Conservation (phyloP, 1,139 yeast genomes). For the Entelexis sorbosivorans region DNA sequence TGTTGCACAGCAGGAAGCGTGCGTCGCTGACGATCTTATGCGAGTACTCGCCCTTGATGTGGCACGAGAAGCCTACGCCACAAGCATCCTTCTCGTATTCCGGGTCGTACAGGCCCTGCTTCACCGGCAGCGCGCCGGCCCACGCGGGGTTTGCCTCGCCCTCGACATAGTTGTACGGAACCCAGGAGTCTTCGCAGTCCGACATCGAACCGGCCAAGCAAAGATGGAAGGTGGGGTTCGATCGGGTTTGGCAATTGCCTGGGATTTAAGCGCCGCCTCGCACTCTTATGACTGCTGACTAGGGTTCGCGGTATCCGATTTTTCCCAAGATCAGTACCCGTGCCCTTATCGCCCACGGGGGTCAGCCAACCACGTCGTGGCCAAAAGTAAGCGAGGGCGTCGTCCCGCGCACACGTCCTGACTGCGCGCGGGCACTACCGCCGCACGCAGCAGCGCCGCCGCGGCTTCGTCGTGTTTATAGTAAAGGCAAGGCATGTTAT, state of each 20-base stretch:
- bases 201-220: conserved; percentile 2
- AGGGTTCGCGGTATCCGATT: conserved; percentile 5
- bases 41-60: conserved; percentile 75
- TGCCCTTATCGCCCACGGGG: not conserved
- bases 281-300: conserved; percentile 3
- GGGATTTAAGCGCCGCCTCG: conserved; percentile 3
- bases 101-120: conserved; percentile 88
- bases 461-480: no score
- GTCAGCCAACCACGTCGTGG: conserved; percentile 1
- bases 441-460: not conserved
- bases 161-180: conserved; percentile 56
- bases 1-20: conserved; percentile 69
- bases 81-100: conserved; percentile 93
- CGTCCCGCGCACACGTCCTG: not conserved
- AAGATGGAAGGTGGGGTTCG: not conserved
- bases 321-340: conserved; percentile 6
- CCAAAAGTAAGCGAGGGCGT: conserved; percentile 1
- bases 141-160: conserved; percentile 72
- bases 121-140: conserved; percentile 81
- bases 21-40: conserved; percentile 95
- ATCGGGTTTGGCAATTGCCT: not conserved
- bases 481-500: no score
- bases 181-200: conserved; percentile 22
- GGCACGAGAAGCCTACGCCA: conserved; percentile 97
- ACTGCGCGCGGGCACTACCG: not conserved